Conservation (phyloP, 306 rosid species). For the Cucumis cinereus region DNA sequence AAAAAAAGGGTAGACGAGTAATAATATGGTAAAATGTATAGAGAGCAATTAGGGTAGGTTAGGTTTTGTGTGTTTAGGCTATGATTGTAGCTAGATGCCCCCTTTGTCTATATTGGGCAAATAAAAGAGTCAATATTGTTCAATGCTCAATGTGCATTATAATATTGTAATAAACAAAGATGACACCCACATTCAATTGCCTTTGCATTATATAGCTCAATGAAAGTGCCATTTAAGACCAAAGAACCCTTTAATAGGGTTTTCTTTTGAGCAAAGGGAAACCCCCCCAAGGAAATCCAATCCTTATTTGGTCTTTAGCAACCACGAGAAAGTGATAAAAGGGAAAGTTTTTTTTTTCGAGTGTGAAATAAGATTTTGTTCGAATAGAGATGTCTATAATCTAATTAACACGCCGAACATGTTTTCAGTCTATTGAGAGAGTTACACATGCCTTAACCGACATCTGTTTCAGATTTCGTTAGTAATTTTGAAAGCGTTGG, state of each 20-base stretch:
- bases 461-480: too few relatives aligned
- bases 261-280: background rate
- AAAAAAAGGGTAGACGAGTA: background rate
- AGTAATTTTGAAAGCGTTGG: background rate
- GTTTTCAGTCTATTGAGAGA: background rate
- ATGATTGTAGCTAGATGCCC: background rate
- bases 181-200: background rate
- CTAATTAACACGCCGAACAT: too few relatives aligned
- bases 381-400: too few relatives aligned
- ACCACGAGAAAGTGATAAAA: background rate
- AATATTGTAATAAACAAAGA: background rate
- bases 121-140: background rate
- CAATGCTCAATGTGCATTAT: constrained; percentile 1
- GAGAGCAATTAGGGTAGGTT: background rate
- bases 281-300: background rate
- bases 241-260: background rate
- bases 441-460: background rate
- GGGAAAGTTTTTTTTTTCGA: background rate
- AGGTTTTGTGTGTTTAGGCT: background rate
- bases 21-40: background rate
- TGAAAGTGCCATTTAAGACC: background rate
- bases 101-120: background rate
- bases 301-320: background rate
- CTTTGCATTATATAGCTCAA: background rate
- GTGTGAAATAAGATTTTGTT: too few relatives aligned